phyloP scores from a whole-genome alignment of 768 basidiomycete species.

The Daedaleopsis nitida region DNA sequence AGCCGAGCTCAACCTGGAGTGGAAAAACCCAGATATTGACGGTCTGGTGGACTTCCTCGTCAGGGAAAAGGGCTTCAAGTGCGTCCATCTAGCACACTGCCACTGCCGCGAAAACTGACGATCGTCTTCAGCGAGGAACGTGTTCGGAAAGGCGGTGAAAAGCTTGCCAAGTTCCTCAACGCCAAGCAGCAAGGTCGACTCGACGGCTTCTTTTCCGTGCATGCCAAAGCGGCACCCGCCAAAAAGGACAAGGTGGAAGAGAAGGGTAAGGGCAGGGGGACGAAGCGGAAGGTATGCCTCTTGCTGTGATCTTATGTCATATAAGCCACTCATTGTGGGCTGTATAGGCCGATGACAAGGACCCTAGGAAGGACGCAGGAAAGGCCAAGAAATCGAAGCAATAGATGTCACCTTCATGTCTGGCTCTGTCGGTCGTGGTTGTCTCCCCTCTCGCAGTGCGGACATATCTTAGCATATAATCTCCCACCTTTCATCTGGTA shows the following conservation, averaged over 20 bases:
- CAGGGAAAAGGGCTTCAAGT: slow-evolving; percentile 97
- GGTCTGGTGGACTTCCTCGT: slow-evolving; percentile 94
- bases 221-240: slow-evolving; percentile 53
- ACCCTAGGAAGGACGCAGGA: slow-evolving; percentile 34
- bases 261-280: slow-evolving; percentile 37
- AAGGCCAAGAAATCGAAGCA: slow-evolving; percentile 46
- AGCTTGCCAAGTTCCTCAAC: slow-evolving; percentile 82
- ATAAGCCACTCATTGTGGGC: too few relatives aligned
- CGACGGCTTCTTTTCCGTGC: slow-evolving; percentile 91
- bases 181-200: slow-evolving; percentile 96
- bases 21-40: slow-evolving; percentile 91
- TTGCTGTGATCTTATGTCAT: background rate
- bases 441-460: background rate
- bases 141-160: slow-evolving; percentile 92
- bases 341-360: slow-evolving; percentile 33
- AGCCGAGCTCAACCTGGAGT: slow-evolving; percentile 90
- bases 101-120: background rate
- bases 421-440: background rate
- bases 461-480: background rate
- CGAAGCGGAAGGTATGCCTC: slow-evolving; percentile 54
- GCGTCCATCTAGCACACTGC: slow-evolving; percentile 28
- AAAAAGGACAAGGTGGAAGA: slow-evolving; percentile 45
- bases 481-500: slow-evolving; percentile 3
- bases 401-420: slow-evolving; percentile 27
- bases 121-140: slow-evolving; percentile 79